Evolutionary conservation across 371 early-diverging fungal genomes (phyloP).

Genomic region (Phascolomyces articulosus): DNA sequence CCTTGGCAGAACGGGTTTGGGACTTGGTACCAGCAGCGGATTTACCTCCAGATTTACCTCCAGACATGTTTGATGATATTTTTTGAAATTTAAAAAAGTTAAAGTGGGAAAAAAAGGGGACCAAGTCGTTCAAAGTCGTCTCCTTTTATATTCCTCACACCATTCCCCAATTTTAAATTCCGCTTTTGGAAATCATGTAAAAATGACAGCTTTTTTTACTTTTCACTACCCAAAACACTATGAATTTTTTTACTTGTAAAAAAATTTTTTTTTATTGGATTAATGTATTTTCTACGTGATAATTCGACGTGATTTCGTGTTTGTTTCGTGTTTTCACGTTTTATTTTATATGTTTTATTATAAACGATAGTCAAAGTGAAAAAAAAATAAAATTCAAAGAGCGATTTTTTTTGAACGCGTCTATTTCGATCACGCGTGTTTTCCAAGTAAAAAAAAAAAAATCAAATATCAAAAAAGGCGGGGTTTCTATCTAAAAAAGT

Average conservation of each 20-base stretch:
- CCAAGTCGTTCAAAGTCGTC: background rate
- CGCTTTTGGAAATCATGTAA: background rate
- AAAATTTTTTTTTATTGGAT: conserved; percentile 13
- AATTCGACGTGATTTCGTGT: conserved; percentile 24
- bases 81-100: conserved; percentile 1
- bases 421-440: background rate
- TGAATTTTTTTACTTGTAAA: conserved; percentile 8
- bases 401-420: too few relatives aligned
- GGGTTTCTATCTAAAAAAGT: background rate
- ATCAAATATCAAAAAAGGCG: background rate
- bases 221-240: background rate
- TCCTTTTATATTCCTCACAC: background rate
- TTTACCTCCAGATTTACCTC: conserved; percentile 57
- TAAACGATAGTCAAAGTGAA: background rate
- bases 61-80: conserved; percentile 41
- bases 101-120: conserved; percentile 9
- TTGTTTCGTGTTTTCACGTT: conserved; percentile 20
- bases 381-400: conserved; percentile 4
- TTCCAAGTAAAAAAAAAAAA: background rate
- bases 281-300: conserved; percentile 6
- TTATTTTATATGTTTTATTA: background rate
- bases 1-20: conserved; percentile 77
- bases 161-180: conserved; percentile 7
- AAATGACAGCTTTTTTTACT: background rate
- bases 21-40: conserved; percentile 60